These are phyloP conservation scores for Selenicereus undatus DNA, from an alignment of 148 eudicot species.

Conservation along the genomic window DNA sequence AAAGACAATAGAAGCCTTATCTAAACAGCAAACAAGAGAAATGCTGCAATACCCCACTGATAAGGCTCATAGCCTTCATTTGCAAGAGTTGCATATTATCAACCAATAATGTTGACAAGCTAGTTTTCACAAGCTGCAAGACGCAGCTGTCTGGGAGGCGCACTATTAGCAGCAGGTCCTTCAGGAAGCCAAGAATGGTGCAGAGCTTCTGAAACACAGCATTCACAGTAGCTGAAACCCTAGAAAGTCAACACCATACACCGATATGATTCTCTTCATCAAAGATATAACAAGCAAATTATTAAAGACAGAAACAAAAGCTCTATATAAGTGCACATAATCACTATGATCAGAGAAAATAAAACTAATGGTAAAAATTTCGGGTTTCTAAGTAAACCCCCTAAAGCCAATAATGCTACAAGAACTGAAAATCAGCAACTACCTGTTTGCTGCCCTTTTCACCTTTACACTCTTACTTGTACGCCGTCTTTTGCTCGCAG, in stretches of 20 bases:
- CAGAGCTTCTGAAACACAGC: constrained; percentile 80
- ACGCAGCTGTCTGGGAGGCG: constrained; percentile 95
- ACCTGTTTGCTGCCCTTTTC: constrained; percentile 73
- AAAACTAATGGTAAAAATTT: neutral
- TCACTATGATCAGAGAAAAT: neutral
- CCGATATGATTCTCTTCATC: constrained; percentile 6
- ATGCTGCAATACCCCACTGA: constrained; percentile 65
- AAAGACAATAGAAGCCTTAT: constrained; percentile 2
- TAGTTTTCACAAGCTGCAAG: constrained; percentile 76
- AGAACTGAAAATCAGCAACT: constrained; percentile 5
- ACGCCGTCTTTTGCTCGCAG: constrained; percentile 84
- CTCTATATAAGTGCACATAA: constrained; percentile 2
- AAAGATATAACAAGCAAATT: neutral
- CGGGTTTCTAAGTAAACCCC: neutral
- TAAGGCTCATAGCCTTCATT: constrained; percentile 78
- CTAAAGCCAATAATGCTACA: neutral
- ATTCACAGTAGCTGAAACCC: constrained; percentile 72
- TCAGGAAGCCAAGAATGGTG: constrained; percentile 65
- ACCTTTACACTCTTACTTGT: constrained; percentile 54
- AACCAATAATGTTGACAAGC: constrained; percentile 81
- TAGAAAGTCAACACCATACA: constrained; percentile 28
- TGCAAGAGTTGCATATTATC: constrained; percentile 96
- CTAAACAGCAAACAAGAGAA: constrained; percentile 5
- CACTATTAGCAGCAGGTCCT: constrained; percentile 77
- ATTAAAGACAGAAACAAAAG: neutral